Evolutionary conservation across 2,329 filamentous ascomycete genomes (phyloP), one percentile per base, ranked within the genome.

Genomic region (Exophiala oligosperma): DNA sequence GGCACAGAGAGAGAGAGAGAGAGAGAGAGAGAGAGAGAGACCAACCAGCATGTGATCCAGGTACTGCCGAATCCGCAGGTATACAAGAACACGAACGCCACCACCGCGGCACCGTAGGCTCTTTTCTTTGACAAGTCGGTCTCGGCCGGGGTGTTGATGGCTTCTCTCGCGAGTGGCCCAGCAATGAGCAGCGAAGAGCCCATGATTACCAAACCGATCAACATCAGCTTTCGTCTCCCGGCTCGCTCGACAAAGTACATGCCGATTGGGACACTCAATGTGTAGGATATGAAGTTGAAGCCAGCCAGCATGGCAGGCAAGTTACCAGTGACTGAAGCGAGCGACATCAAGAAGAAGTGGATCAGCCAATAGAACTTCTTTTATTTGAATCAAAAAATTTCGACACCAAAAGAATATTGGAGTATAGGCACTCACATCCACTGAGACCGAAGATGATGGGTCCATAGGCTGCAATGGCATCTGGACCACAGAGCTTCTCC

Each of bases 151-250:
- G 58, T 58, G 8, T 57, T 58, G 21, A 64, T 63, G 26, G 59
- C 62, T 52, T 17, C 24, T 43, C 44, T 43, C 9, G 52, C 53
- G 51, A 76, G 62, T 14, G 71, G 70, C 49, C 71, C 71, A 41
- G 75, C 67, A 52, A 72, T 74, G 23, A 73, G 72, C 1, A 76
- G 72, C 17, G 72, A 70, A 32, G 74, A 57, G 21, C 74, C 62
- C 29, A 74, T 71, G 9, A 76, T 76, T 11, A 69, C 62, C n/a
- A 76, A 70, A 4, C 76, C 76, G 23, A 69, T 73, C 3, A 78
- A 72, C 52, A 76, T 73, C 70, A 77, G 75, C 6, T 68, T 68
- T 4, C 76, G 68, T 9, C 76, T 68, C 9, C 73, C 74, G 37
- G 69, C 68, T 1, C 69, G 62, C 49, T 76, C 74, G 24, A 76